phyloP scores from a whole-genome alignment of 2,329 filamentous ascomycete genomes.

The Aureobasidium vineae region DNA sequence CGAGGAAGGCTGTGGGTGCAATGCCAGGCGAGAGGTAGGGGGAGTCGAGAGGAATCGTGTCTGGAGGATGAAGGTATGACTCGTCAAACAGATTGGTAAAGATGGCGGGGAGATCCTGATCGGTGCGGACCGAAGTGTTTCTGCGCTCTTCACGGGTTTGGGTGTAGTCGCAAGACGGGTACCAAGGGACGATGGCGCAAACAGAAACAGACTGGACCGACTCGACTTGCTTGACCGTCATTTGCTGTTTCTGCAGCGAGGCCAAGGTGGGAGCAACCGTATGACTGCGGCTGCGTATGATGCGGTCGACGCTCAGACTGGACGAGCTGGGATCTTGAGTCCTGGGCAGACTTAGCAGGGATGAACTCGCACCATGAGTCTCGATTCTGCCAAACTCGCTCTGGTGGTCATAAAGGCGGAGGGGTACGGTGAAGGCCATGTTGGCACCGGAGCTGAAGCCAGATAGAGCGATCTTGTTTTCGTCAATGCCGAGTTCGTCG shows the following conservation, averaged over 20 bases:
- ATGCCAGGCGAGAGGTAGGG: conserved; percentile 60
- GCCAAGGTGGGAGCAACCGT: conserved; percentile 12
- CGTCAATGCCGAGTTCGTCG: conserved; percentile 56
- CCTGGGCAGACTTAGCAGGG: conserved; percentile 28
- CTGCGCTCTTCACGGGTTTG: conserved; percentile 59
- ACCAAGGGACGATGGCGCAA: conserved; percentile 60
- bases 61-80: conserved; percentile 46
- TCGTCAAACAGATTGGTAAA: conserved; percentile 55
- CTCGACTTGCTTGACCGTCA: conserved; percentile 21
- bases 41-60: conserved; percentile 52
- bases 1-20: conserved; percentile 55
- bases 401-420: conserved; percentile 55
- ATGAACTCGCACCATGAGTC: conserved; percentile 20
- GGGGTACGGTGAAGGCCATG: conserved; percentile 60
- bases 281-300: conserved; percentile 28
- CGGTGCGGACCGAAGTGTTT: conserved; percentile 54
- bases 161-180: conserved; percentile 62
- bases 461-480: conserved; percentile 56
- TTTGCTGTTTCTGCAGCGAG: conserved; percentile 16
- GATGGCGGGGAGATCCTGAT: conserved; percentile 51
- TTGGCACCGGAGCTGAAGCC: conserved; percentile 65
- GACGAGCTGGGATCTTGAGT: conserved; percentile 27
- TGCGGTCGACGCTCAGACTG: conserved; percentile 30
- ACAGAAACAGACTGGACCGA: conserved; percentile 44
- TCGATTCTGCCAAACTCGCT: conserved; percentile 34